These are phyloP conservation scores for Dissoconium aciculare DNA, from an alignment of 2,329 filamentous ascomycete species.

Conservation along the genomic window DNA sequence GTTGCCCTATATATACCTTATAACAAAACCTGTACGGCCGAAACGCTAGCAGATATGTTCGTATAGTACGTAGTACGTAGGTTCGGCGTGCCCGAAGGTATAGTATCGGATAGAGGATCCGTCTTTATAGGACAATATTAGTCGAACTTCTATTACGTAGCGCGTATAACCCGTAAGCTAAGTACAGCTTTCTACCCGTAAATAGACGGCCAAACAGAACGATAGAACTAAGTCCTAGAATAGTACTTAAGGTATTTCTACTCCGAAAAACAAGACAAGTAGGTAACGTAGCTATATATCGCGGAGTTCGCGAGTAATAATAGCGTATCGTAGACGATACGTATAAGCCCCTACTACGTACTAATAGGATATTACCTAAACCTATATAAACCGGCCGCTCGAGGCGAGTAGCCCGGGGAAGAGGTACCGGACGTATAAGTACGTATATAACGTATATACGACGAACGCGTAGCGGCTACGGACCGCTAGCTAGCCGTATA, in stretches of 20 bases:
- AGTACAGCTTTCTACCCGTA: conserved; percentile 5
- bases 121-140: conserved; percentile 14
- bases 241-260: conserved; percentile 5
- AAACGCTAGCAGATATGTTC: conserved; percentile 7
- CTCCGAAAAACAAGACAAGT: conserved; percentile 6
- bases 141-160: conserved; percentile 5
- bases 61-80: conserved; percentile 6
- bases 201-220: conserved; percentile 6
- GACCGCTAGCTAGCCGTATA: conserved; percentile 3
- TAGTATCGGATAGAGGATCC: conserved; percentile 9
- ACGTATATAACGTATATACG: conserved; percentile 2
- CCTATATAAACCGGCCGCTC: conserved; percentile 1
- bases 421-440: conserved; percentile 2
- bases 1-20: conserved; percentile 9
- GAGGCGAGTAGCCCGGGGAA: conserved; percentile 1
- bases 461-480: conserved; percentile 1
- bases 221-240: conserved; percentile 9
- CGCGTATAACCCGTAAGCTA: conserved; percentile 4
- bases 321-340: conserved; percentile 2
- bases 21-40: conserved; percentile 1
- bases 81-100: conserved; percentile 7
- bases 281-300: conserved; percentile 3
- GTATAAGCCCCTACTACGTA: conserved; percentile 3
- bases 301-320: conserved; percentile 6
- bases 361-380: conserved; percentile 4